phyloP scores from a whole-genome alignment of 768 basidiomycete genomes.

The Gloeophyllum trabeum region DNA sequence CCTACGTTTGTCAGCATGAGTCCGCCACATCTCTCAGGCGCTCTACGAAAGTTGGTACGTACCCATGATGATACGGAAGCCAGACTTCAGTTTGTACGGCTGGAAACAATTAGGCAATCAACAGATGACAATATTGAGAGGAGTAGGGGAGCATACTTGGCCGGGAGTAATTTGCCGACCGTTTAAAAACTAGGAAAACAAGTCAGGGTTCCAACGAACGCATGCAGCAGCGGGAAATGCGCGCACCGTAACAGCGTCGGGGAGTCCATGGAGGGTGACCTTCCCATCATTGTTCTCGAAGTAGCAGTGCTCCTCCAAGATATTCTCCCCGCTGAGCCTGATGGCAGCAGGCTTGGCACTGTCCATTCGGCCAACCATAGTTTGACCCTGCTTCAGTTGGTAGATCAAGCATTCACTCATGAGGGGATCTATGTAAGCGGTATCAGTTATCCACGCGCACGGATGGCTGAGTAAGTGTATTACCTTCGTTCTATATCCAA shows the following conservation, averaged over 20 bases:
- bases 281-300: conserved; percentile 82
- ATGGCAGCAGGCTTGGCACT: conserved; percentile 78
- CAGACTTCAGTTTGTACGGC: conserved; percentile 83
- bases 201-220: conserved; percentile 5
- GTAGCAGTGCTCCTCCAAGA: conserved; percentile 85
- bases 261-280: conserved; percentile 71
- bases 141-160: conserved; percentile 38
- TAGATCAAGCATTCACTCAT: conserved; percentile 96
- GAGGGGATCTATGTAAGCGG: conserved; percentile 55
- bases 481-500: conserved; percentile 61
- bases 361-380: conserved; percentile 79
- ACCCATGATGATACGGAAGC: conserved; percentile 96
- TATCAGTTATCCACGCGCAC: not conserved
- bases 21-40: conserved; percentile 1
- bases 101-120: conserved; percentile 10
- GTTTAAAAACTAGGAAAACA: conserved; percentile 67
- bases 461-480: not conserved
- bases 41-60: conserved; percentile 13
- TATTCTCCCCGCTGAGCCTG: conserved; percentile 85
- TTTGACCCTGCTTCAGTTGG: conserved; percentile 80
- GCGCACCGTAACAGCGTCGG: conserved; percentile 74
- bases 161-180: conserved; percentile 76
- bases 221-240: conserved; percentile 6
- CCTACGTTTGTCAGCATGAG: conserved; percentile 30
- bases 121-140: not conserved